Base-by-base conservation (phyloP, 129 eudicot genomes). In the Cynara cardunculus region DNA sequence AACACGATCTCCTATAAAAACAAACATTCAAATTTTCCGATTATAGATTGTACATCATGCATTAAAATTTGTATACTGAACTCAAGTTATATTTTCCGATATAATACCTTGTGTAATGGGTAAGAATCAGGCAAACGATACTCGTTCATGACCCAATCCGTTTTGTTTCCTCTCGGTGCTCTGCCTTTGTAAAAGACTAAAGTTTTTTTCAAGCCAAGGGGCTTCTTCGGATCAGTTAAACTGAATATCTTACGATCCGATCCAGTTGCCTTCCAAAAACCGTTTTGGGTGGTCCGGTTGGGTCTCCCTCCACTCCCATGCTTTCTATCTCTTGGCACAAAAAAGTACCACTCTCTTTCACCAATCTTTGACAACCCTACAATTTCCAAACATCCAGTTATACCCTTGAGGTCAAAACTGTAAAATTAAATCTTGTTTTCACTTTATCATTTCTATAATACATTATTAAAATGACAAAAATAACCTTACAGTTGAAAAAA, bases 251-350 rank as follows among this genome's bases (percentile, higher is more conserved):
- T 91, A 10, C 93, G 89, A 81, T 94, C 98, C 26, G 98, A 90
- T 7, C 98, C 97, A 0, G 98, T 94, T 28, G 98, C 98, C 79
- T 94, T 94, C 98, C 98, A 94, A 12, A 91, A 94, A 37, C 98
- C 98, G n/a, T 85, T 79, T 64, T 75, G 72, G 1, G 98, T 94
- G 30, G 96, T 90, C 72, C 98, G 82, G 82, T 91, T 94, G 0
- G 98, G 97, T 86, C 97, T 91, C 69, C 98, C 97, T 39, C 96
- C 93, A 77, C 84, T 88, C 5, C 97, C 95, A 79, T 88, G 91
- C 73, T 84, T 91, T 44, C 81, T 87, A 82, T 91, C 93, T 71
- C 98, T 90, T 13, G 90, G 93, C 77, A 94, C 98, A 77, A 90
- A 91, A 69, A 94, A 94, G 84, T 94, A 91, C 98, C 97, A 91